Evolutionary conservation across 257 asterid genomes (phyloP).

Genomic region (Solanum neorickii): DNA sequence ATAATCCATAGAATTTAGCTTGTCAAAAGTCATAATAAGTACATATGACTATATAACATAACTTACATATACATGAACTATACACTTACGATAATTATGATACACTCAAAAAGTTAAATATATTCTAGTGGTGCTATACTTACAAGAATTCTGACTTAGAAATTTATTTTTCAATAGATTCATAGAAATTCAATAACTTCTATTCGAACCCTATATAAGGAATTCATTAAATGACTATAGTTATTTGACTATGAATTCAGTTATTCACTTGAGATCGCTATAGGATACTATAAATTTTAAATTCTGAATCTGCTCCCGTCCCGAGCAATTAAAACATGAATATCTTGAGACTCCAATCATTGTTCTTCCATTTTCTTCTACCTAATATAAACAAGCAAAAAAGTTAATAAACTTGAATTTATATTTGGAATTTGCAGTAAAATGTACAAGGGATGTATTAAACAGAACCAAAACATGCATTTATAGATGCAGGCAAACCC

Average conservation of each 20-base stretch:
- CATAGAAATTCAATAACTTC: neutral
- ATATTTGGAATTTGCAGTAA: neutral
- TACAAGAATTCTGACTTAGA: neutral
- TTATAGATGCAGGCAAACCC: neutral
- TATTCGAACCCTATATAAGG: neutral
- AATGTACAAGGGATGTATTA: neutral
- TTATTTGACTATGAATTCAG: neutral
- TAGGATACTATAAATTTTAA: no score
- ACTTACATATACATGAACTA: neutral
- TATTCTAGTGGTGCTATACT: neutral
- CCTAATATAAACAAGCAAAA: neutral
- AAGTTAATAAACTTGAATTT: neutral
- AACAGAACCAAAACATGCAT: neutral
- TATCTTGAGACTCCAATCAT: neutral
- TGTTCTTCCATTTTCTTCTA: neutral
- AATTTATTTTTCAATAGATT: neutral
- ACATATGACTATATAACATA: neutral
- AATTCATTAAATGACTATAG: neutral
- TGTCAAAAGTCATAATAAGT: no score
- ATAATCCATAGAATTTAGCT: no score
- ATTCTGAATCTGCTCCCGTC: neutral
- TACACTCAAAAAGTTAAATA: no score
- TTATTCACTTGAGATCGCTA: neutral
- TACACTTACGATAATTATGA: no score
- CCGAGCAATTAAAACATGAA: neutral